phyloP scores from a whole-genome alignment of 73 alveolate genomes.

The Tetrahymena malaccensis region DNA sequence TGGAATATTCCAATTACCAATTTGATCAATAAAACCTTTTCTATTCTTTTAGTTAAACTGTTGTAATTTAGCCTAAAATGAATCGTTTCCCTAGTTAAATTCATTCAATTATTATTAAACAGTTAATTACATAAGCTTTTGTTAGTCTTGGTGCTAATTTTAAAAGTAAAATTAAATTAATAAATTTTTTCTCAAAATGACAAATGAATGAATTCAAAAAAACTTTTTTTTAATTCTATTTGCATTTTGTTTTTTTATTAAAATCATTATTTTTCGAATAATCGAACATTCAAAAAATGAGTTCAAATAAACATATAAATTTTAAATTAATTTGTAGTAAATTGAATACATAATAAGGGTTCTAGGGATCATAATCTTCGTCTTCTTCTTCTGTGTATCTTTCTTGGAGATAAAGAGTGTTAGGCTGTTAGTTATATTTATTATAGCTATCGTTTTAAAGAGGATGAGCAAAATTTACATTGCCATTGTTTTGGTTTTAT shows the following conservation, averaged over 20 bases:
- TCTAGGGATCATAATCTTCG: background rate
- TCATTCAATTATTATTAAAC: background rate
- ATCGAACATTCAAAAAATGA: no score
- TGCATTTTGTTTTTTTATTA: no score
- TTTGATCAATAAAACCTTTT: constrained; percentile 19
- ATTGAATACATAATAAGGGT: background rate
- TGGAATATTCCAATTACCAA: constrained; percentile 26
- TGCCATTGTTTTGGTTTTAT: background rate
- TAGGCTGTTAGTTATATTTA: background rate
- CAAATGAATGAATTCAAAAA: no score
- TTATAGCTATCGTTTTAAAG: background rate
- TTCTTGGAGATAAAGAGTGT: background rate
- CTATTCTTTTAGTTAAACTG: constrained; percentile 15
- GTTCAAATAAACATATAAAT: no score
- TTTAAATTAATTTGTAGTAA: no score
- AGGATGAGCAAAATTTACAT: background rate
- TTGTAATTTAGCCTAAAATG: background rate
- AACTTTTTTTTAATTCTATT: no score
- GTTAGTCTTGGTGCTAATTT: background rate
- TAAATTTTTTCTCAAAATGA: background rate
- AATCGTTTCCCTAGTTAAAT: background rate
- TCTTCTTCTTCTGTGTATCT: background rate
- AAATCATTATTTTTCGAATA: no score
- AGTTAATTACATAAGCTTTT: background rate
- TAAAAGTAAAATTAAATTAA: background rate